A percentile compares a stretch with the other conserved stretches of the same genome.
Conservation (phyloP, 495 filamentous ascomycete genomes). For the Alectoria sarmentosa region DNA sequence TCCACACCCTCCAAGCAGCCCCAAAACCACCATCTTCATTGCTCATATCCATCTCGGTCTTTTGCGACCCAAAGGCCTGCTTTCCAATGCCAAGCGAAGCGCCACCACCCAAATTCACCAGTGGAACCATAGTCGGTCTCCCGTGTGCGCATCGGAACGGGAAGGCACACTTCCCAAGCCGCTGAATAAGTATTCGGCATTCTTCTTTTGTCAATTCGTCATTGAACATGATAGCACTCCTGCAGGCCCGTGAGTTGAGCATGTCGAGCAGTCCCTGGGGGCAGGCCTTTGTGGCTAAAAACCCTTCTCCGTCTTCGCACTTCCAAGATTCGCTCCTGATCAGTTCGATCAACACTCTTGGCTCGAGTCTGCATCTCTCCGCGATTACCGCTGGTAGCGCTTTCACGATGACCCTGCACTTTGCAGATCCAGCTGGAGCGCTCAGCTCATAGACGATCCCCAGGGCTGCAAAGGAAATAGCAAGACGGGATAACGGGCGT, state of each 20-base stretch:
- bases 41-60: neutral
- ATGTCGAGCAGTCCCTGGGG: constrained; percentile 77
- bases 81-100: neutral
- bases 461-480: constrained; percentile 56
- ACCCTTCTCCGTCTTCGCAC: constrained; percentile 3
- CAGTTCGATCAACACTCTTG: constrained; percentile 58
- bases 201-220: constrained; percentile 60
- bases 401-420: constrained; percentile 39
- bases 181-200: constrained; percentile 55
- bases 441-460: constrained; percentile 53
- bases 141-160: constrained; percentile 94
- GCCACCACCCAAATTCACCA: constrained; percentile 49
- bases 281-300: neutral
- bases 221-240: constrained; percentile 97
- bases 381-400: constrained; percentile 63
- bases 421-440: constrained; percentile 5
- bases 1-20: constrained; percentile 20
- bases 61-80: neutral
- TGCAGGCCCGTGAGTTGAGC: constrained; percentile 82
- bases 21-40: constrained; percentile 8
- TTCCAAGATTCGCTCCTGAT: constrained; percentile 70
- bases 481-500: constrained; percentile 46
- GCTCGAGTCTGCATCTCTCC: constrained; percentile 68
- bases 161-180: constrained; percentile 63
- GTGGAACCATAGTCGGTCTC: constrained; percentile 67